Percentiles rank a stretch among this genome's conserved stretches.
Evolutionary conservation across 805 yeast species (phyloP).

Genomic region (Teunomyces tritomae): DNA sequence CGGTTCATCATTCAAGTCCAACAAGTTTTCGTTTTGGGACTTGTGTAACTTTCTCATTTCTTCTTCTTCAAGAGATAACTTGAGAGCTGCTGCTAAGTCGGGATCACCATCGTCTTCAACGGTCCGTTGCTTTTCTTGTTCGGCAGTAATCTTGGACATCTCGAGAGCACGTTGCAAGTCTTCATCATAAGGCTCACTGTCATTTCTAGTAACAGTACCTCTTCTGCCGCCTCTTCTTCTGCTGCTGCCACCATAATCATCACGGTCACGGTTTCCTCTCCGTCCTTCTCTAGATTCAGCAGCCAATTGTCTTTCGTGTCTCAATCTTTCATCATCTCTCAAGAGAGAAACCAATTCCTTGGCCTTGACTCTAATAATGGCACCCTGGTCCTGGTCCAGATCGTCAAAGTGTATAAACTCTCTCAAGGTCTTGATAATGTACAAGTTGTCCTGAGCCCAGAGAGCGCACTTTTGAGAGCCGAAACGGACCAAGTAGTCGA

Average conservation of each 20-base stretch:
- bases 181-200: constrained; percentile 57
- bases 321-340: constrained; percentile 76
- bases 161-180: constrained; percentile 81
- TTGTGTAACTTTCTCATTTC: constrained; percentile 53
- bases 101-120: constrained; percentile 50
- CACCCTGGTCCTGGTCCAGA: constrained; percentile 79
- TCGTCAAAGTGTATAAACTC: constrained; percentile 86
- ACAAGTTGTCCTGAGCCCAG: constrained; percentile 89
- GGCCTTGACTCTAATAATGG: constrained; percentile 81
- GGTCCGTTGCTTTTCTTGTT: constrained; percentile 69
- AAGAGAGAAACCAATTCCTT: constrained; percentile 80
- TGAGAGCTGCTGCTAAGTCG: constrained; percentile 66
- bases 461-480: constrained; percentile 87
- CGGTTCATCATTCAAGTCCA: constrained; percentile 50
- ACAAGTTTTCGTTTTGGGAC: constrained; percentile 43
- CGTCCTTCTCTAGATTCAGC: constrained; percentile 19
- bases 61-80: constrained; percentile 74
- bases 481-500: constrained; percentile 79
- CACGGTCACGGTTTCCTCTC: constrained; percentile 24
- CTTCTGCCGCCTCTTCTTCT: constrained; percentile 19
- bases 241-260: neutral
- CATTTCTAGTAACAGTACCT: constrained; percentile 8
- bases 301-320: constrained; percentile 59
- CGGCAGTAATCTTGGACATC: constrained; percentile 76
- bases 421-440: constrained; percentile 82